A percentile compares a stretch with the other conserved stretches of the same genome.
These are phyloP conservation scores for Acacia confusa DNA, from an alignment of 306 rosid species.

Conservation along the genomic window DNA sequence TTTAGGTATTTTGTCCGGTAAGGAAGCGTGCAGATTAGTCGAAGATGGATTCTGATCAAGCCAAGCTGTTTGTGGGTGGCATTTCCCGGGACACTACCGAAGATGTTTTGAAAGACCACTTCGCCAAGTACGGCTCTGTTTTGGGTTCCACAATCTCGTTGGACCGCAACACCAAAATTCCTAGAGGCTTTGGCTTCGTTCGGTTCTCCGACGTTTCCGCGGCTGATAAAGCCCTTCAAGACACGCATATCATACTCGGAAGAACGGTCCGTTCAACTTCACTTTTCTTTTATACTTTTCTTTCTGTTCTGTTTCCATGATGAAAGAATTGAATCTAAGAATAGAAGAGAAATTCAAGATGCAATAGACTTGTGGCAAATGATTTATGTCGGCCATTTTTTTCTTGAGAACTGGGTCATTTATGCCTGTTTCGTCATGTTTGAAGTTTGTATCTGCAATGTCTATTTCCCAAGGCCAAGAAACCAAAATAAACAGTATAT, in stretches of 20 bases:
- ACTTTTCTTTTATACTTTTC: neutral
- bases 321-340: neutral
- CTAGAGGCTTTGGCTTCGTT: conserved; percentile 87
- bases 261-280: conserved; percentile 39
- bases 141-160: conserved; percentile 46
- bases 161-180: conserved; percentile 49
- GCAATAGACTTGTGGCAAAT: neutral
- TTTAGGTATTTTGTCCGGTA: conserved; percentile 12
- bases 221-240: conserved; percentile 59
- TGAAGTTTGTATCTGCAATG: neutral
- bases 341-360: neutral
- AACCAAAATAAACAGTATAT: neutral
- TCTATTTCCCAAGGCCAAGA: neutral
- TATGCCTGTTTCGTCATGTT: neutral
- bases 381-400: neutral
- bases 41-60: conserved; percentile 56
- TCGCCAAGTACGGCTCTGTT: conserved; percentile 55
- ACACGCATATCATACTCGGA: conserved; percentile 54
- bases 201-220: conserved; percentile 58
- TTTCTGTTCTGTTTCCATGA: neutral
- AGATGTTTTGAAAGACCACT: conserved; percentile 47
- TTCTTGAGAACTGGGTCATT: neutral
- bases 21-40: conserved; percentile 18
- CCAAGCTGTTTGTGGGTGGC: conserved; percentile 65
- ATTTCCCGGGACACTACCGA: conserved; percentile 63